These are phyloP conservation scores for Auricularia heimuer DNA, from an alignment of 768 basidiomycete species.

Conservation along the genomic window DNA sequence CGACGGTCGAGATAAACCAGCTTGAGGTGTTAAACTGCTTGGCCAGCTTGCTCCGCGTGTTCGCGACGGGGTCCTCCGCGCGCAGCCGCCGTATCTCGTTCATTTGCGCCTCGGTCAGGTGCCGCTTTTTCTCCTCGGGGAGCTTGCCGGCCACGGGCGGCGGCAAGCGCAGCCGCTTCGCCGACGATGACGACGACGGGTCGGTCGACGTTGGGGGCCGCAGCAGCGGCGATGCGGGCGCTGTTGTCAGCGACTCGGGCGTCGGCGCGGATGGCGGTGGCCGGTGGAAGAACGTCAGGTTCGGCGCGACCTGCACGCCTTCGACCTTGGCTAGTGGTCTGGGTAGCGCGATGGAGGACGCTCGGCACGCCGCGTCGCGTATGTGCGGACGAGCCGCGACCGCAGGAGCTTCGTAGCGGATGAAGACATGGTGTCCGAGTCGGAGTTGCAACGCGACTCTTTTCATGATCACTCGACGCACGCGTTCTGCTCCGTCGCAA, in stretches of 20 bases:
- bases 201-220: slow-evolving; percentile 20
- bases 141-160: slow-evolving; percentile 16
- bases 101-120: slow-evolving; percentile 46
- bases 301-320: slow-evolving; percentile 20
- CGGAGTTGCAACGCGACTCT: too few species aligned
- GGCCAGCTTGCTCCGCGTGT: slow-evolving; percentile 60
- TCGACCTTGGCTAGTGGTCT: slow-evolving; percentile 19
- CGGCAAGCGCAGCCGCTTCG: slow-evolving; percentile 6
- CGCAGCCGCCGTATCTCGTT: slow-evolving; percentile 51
- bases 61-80: slow-evolving; percentile 42
- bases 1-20: slow-evolving; percentile 53
- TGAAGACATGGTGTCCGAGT: too few species aligned
- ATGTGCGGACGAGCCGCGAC: slow-evolving; percentile 3
- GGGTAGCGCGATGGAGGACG: slow-evolving; percentile 19
- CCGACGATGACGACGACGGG: background rate
- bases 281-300: slow-evolving; percentile 69
- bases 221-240: slow-evolving; percentile 65
- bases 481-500: too few species aligned
- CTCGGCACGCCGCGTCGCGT: slow-evolving; percentile 21
- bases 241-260: slow-evolving; percentile 58
- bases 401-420: background rate
- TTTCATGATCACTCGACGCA: too few species aligned
- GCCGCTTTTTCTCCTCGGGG: slow-evolving; percentile 16
- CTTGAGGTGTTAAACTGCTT: slow-evolving; percentile 66
- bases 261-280: slow-evolving; percentile 73